Percentiles rank a stretch among this genome's conserved stretches.
Conservation (phyloP, 768 basidiomycete species). For the Suillus lakei region DNA sequence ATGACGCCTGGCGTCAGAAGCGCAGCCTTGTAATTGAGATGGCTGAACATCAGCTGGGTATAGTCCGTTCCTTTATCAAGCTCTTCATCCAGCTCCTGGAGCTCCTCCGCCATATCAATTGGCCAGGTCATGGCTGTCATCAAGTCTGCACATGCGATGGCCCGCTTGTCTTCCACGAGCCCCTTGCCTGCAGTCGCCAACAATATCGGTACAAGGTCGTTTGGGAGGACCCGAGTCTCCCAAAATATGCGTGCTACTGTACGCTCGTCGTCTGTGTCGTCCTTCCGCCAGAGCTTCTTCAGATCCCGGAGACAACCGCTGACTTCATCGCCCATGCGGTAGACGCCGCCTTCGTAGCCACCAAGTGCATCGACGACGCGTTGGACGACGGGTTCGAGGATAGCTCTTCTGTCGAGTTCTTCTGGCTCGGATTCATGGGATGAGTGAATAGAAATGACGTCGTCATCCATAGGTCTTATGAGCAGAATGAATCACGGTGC, state of each 20-base stretch:
- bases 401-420: constrained; percentile 47
- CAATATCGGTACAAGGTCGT: constrained; percentile 88
- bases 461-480: constrained; percentile 31
- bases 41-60: constrained; percentile 79
- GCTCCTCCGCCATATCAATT: constrained; percentile 92
- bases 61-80: constrained; percentile 85
- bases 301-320: constrained; percentile 89
- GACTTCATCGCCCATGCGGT: constrained; percentile 83
- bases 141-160: constrained; percentile 83
- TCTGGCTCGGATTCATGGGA: constrained; percentile 30
- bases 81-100: constrained; percentile 88
- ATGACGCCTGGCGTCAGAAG: constrained; percentile 67
- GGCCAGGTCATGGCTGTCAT: constrained; percentile 99
- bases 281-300: constrained; percentile 94
- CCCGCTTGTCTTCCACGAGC: constrained; percentile 78
- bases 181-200: constrained; percentile 81
- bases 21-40: constrained; percentile 88
- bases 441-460: constrained; percentile 40
- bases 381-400: constrained; percentile 70
- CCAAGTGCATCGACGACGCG: constrained; percentile 83
- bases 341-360: constrained; percentile 67
- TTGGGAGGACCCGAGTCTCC: constrained; percentile 83
- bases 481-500: not conserved
- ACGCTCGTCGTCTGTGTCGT: constrained; percentile 96
- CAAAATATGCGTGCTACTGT: constrained; percentile 94